phyloP scores from a whole-genome alignment of 1,139 yeast species.

The Candida albicans region DNA sequence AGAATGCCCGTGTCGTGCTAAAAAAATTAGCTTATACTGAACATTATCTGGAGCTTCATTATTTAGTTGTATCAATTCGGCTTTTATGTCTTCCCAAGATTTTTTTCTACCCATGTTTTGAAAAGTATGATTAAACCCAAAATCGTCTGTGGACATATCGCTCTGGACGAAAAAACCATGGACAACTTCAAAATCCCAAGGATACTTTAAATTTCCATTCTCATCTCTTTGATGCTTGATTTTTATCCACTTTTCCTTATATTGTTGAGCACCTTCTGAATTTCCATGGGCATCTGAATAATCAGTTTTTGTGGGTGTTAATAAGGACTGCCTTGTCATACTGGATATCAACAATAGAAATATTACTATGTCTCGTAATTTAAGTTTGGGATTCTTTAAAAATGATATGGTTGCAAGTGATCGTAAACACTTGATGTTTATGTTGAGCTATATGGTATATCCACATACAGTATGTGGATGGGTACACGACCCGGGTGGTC shows the following conservation, averaged over 20 bases:
- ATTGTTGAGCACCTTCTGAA: constrained; percentile 13
- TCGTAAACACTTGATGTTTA: too few relatives aligned
- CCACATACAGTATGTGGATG: too few relatives aligned
- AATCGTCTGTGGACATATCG: constrained; percentile 48
- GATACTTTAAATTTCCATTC: constrained; percentile 20
- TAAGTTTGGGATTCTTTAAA: too few relatives aligned
- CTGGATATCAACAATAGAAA: too few relatives aligned
- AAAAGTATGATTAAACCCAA: constrained; percentile 45
- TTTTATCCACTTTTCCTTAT: constrained; percentile 10
- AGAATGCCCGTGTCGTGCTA: constrained; percentile 82
- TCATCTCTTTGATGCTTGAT: constrained; percentile 16
- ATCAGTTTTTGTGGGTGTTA: constrained; percentile 37
- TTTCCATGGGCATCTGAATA: constrained; percentile 37
- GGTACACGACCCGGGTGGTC: too few relatives aligned
- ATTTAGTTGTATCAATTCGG: constrained; percentile 40
- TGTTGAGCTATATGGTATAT: too few relatives aligned
- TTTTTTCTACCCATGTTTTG: constrained; percentile 49
- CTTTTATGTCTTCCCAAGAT: constrained; percentile 47
- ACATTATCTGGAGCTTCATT: constrained; percentile 32
- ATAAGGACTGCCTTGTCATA: constrained; percentile 25
- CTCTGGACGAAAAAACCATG: constrained; percentile 58
- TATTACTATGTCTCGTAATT: too few relatives aligned
- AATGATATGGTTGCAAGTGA: too few relatives aligned
- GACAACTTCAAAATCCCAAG: constrained; percentile 52
- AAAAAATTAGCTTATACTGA: constrained; percentile 55